Evolutionary conservation across 495 filamentous ascomycete species (phyloP).

Genomic region (Podospora pseudopauciseta): DNA sequence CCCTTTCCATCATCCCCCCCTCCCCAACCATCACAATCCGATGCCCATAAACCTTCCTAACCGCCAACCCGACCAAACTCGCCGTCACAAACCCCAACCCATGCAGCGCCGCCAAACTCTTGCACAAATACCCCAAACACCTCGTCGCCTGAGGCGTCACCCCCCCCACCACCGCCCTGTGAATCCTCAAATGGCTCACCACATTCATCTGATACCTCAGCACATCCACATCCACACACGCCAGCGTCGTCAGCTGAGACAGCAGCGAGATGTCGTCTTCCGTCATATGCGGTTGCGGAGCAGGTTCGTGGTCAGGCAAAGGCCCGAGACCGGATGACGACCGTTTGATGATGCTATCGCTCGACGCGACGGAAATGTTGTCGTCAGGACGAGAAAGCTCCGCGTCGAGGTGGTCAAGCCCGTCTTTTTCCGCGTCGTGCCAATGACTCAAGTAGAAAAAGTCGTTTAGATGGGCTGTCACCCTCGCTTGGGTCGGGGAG

Average conservation of each 20-base stretch:
- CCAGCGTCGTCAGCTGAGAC: constrained; percentile 29
- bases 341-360: constrained; percentile 32
- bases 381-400: constrained; percentile 15
- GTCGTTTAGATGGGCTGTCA: constrained; percentile 65
- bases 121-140: constrained; percentile 65
- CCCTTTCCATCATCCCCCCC: constrained; percentile 57
- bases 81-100: constrained; percentile 78
- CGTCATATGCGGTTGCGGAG: constrained; percentile 12
- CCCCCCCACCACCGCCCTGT: constrained; percentile 76
- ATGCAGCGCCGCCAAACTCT: constrained; percentile 78
- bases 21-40: constrained; percentile 37
- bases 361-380: constrained; percentile 27
- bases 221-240: constrained; percentile 55
- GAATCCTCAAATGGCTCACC: constrained; percentile 75
- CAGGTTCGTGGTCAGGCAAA: neutral
- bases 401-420: constrained; percentile 67
- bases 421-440: constrained; percentile 70
- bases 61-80: constrained; percentile 75
- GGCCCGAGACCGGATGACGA: constrained; percentile 2
- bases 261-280: constrained; percentile 40
- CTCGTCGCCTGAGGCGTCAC: constrained; percentile 72
- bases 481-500: constrained; percentile 41
- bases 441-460: constrained; percentile 85
- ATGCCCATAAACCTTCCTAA: constrained; percentile 55
- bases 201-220: constrained; percentile 81